phyloP scores from a whole-genome alignment of 2,329 filamentous ascomycete species.

The Atkinsonella texensis region DNA sequence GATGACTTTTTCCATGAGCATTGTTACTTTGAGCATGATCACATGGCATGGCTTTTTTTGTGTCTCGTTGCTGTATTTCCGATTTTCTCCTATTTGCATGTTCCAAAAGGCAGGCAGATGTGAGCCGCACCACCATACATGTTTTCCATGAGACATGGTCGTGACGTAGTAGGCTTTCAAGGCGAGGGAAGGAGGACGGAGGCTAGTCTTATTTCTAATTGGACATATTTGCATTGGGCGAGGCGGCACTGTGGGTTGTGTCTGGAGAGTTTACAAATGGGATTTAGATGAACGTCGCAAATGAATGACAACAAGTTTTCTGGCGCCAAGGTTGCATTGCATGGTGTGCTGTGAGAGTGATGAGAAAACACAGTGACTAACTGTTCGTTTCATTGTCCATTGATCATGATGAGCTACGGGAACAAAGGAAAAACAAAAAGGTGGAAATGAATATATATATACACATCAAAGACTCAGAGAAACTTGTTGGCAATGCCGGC shows the following conservation, averaged over 20 bases:
- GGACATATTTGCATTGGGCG: background rate
- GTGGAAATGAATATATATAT: background rate
- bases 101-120: background rate
- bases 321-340: background rate
- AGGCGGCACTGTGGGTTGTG: background rate
- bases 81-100: background rate
- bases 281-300: background rate
- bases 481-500: conserved; percentile 30
- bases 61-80: conserved; percentile 1
- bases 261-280: background rate
- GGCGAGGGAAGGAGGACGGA: background rate
- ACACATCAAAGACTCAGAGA: conserved; percentile 16
- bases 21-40: conserved; percentile 19
- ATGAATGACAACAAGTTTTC: background rate
- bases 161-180: background rate
- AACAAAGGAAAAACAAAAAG: background rate
- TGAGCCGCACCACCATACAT: background rate
- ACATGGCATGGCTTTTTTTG: conserved; percentile 7
- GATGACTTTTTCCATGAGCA: conserved; percentile 22
- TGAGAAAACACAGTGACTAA: background rate
- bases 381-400: no score
- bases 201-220: background rate
- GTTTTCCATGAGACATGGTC: background rate
- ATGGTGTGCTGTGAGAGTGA: background rate
- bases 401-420: no score